Conservation (phyloP, 2,329 filamentous ascomycete species). For the Diplodia sapinea region DNA sequence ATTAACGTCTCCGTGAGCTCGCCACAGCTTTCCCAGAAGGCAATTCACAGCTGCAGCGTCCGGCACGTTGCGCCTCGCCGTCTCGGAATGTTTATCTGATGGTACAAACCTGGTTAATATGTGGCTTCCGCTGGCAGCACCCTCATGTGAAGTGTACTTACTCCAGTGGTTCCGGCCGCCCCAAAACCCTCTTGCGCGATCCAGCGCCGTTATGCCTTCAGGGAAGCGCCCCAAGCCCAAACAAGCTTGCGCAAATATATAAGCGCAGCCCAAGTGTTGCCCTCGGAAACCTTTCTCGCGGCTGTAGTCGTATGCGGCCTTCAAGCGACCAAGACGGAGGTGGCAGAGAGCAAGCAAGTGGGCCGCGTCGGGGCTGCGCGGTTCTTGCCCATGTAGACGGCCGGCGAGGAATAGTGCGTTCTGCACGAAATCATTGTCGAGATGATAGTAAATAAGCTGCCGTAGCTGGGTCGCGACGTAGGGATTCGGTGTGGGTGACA, state of each 20-base stretch:
- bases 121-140: background rate
- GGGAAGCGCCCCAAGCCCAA: constrained; percentile 77
- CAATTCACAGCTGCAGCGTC: constrained; percentile 85
- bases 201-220: constrained; percentile 82
- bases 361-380: constrained; percentile 76
- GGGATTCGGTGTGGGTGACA: constrained; percentile 59
- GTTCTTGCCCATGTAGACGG: constrained; percentile 82
- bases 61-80: constrained; percentile 73
- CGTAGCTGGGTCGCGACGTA: constrained; percentile 66
- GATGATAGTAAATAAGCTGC: constrained; percentile 71
- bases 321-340: constrained; percentile 79
- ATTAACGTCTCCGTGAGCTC: constrained; percentile 77
- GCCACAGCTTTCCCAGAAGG: constrained; percentile 85
- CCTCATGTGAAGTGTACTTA: constrained; percentile 52
- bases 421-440: constrained; percentile 87
- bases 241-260: constrained; percentile 89
- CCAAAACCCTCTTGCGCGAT: constrained; percentile 82
- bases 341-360: constrained; percentile 87
- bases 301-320: constrained; percentile 83
- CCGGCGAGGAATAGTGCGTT: constrained; percentile 95
- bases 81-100: constrained; percentile 74
- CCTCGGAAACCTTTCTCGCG: constrained; percentile 73
- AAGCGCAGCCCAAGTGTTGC: constrained; percentile 82
- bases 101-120: background rate
- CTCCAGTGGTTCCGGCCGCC: constrained; percentile 75